phyloP scores from a whole-genome alignment of 2,329 filamentous ascomycete genomes.

The Zalaria sp. region DNA sequence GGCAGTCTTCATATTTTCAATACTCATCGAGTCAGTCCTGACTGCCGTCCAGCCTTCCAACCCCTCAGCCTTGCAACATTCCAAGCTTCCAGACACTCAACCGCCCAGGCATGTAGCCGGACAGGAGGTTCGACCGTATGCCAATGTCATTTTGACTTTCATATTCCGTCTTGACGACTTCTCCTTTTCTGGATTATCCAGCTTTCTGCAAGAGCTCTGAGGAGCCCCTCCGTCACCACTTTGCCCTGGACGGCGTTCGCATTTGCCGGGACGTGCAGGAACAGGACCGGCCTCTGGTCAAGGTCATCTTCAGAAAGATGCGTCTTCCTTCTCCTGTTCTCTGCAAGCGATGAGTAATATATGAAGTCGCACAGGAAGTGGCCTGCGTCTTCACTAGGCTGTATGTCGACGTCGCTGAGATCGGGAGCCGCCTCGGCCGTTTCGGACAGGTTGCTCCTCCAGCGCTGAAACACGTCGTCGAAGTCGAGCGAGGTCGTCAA shows the following conservation, averaged over 20 bases:
- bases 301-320: constrained; percentile 3
- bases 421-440: constrained; percentile 13
- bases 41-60: no score
- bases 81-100: no score
- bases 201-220: constrained; percentile 21
- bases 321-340: constrained; percentile 12
- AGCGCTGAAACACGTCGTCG: constrained; percentile 16
- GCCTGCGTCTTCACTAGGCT: constrained; percentile 25
- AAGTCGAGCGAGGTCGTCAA: constrained; percentile 16
- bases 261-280: constrained; percentile 27
- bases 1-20: no score
- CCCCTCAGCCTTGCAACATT: no score
- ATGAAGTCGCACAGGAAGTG: constrained; percentile 30
- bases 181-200: constrained; percentile 7
- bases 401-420: constrained; percentile 15
- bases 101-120: no score
- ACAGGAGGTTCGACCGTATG: no score
- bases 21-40: no score
- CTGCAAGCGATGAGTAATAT: constrained; percentile 26
- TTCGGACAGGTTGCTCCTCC: constrained; percentile 12
- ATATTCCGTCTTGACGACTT: no score
- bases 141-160: no score
- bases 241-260: constrained; percentile 18
- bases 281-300: constrained; percentile 20
- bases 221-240: constrained; percentile 16